A percentile compares a stretch with the other conserved stretches of the same genome.
phyloP scores from a whole-genome alignment of 345 rosid species.

The Stellera chamaejasme region DNA sequence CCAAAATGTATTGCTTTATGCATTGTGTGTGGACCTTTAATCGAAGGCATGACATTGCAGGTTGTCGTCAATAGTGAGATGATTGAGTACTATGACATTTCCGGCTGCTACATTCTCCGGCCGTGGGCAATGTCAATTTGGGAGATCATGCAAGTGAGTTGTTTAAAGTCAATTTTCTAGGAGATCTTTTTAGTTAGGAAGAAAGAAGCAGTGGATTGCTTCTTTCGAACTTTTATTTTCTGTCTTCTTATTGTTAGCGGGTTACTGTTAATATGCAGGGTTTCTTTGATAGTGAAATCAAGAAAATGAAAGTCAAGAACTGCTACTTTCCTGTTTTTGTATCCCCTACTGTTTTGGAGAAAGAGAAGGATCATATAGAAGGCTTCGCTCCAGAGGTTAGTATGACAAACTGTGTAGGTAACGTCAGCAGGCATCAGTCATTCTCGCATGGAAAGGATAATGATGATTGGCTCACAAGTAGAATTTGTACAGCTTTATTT shows the following conservation, averaged over 20 bases:
- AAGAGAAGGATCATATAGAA: conserved; percentile 91
- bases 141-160: conserved; percentile 90
- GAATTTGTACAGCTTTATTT: too few relatives aligned
- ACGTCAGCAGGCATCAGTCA: too few relatives aligned
- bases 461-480: too few relatives aligned
- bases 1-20: background rate
- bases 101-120: conserved; percentile 95
- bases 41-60: conserved; percentile 21
- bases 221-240: background rate
- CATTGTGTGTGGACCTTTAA: too few relatives aligned
- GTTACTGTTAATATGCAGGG: conserved; percentile 34
- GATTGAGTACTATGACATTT: conserved; percentile 95
- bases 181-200: too few relatives aligned
- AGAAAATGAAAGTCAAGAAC: conserved; percentile 86
- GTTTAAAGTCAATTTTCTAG: background rate
- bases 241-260: background rate
- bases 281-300: conserved; percentile 88
- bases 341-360: conserved; percentile 71
- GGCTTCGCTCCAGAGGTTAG: conserved; percentile 97
- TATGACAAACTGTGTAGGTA: background rate
- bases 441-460: too few relatives aligned
- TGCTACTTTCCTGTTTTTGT: conserved; percentile 98
- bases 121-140: conserved; percentile 97
- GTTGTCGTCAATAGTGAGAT: conserved; percentile 84
- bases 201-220: too few relatives aligned